phyloP scores from a whole-genome alignment of 495 filamentous ascomycete genomes.

The Parathielavia hyrcaniae region DNA sequence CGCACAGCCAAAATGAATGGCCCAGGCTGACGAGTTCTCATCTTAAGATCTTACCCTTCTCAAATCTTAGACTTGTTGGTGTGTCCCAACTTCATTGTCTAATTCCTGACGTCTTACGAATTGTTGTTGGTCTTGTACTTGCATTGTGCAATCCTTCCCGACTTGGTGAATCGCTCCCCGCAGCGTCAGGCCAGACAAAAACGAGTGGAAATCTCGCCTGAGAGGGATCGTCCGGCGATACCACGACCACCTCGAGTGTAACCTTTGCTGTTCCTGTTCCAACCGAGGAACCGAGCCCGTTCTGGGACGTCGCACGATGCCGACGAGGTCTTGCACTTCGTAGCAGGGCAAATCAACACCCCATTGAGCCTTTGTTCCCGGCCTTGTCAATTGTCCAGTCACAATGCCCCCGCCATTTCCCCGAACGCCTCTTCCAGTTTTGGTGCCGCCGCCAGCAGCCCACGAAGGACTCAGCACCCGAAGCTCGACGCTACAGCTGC shows the following conservation, averaged over 20 bases:
- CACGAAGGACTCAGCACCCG: not conserved
- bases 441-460: not conserved
- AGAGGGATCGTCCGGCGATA: too few relatives aligned
- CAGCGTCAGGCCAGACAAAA: not conserved
- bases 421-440: constrained; percentile 19
- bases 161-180: not conserved
- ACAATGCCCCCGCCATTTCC: constrained; percentile 15
- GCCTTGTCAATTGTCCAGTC: not conserved
- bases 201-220: too few relatives aligned
- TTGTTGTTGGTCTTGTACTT: too few relatives aligned
- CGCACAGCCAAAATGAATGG: too few relatives aligned
- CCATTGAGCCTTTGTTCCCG: not conserved
- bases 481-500: constrained; percentile 13
- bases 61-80: too few relatives aligned
- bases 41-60: too few relatives aligned
- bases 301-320: constrained; percentile 16
- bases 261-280: not conserved
- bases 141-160: too few relatives aligned
- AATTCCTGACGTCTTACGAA: too few relatives aligned
- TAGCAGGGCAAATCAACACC: constrained; percentile 3
- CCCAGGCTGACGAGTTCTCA: too few relatives aligned
- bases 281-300: not conserved
- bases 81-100: too few relatives aligned
- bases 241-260: not conserved
- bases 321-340: constrained; percentile 5